Conservation (phyloP, 108 stramenopile genomes). For the Aurantiochytrium sp. region DNA sequence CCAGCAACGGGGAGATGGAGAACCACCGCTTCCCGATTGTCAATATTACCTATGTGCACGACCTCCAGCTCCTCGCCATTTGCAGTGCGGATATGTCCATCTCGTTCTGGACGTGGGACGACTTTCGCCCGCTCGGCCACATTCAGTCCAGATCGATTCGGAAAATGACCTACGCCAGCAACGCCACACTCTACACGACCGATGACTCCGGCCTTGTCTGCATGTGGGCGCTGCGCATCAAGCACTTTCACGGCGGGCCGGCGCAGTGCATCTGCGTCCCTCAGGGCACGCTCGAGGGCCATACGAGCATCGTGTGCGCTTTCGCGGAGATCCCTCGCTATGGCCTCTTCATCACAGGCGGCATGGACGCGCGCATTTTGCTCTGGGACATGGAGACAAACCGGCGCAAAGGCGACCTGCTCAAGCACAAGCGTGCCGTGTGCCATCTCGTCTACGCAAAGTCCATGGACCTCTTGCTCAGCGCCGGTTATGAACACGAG, state of each 20-base stretch:
- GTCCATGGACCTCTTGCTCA: not conserved
- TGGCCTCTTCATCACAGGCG: not conserved
- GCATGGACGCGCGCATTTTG: not conserved
- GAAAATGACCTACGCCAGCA: not conserved
- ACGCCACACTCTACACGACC: not conserved
- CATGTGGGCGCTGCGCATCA: conserved; percentile 1
- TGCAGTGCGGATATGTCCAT: not conserved
- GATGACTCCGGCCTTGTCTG: not conserved
- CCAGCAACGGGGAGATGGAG: not conserved
- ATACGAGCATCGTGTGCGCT: not conserved
- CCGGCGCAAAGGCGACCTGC: not conserved
- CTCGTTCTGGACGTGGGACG: conserved; percentile 21
- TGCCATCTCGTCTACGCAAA: not conserved
- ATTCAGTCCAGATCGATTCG: not conserved
- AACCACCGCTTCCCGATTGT: not conserved
- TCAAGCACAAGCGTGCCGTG: conserved; percentile 31
- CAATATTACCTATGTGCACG: not conserved
- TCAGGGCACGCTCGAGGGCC: not conserved
- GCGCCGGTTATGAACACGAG: conserved; percentile 6
- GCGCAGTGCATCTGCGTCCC: not conserved
- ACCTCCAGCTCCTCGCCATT: not conserved
- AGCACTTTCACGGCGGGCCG: not conserved
- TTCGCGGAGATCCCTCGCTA: not conserved
- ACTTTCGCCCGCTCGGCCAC: not conserved
- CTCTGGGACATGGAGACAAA: not conserved